Percentiles rank a stretch among this genome's conserved stretches.
Evolutionary conservation across 2,329 filamentous ascomycete genomes (phyloP).

Genomic region (Phialophora verrucosa): DNA sequence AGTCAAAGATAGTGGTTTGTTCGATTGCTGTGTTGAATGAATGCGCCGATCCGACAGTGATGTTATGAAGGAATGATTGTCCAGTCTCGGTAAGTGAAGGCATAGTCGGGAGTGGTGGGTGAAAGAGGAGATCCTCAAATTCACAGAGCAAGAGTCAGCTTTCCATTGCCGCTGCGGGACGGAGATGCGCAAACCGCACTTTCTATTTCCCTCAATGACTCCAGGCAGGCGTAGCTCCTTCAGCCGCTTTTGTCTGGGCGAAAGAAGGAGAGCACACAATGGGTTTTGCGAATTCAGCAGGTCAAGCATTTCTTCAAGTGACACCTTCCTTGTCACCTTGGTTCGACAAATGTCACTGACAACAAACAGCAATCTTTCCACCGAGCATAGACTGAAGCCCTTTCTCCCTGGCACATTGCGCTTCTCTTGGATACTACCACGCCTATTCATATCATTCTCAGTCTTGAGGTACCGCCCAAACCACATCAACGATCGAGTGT

Average conservation of each 20-base stretch:
- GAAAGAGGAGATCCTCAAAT: not conserved
- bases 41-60: constrained; percentile 5
- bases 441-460: not conserved
- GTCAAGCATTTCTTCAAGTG: not conserved
- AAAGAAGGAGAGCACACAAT: not conserved
- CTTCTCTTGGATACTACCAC: constrained; percentile 5
- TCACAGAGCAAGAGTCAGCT: not conserved
- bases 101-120: not conserved
- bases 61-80: constrained; percentile 12
- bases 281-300: not conserved
- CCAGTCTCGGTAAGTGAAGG: not conserved
- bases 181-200: not conserved
- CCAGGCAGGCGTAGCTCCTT: constrained; percentile 15
- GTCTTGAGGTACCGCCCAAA: not conserved
- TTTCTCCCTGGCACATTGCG: not conserved
- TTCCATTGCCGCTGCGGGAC: not conserved
- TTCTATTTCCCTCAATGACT: not conserved
- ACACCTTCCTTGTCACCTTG: not conserved
- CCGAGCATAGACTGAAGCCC: not conserved
- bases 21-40: constrained; percentile 21
- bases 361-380: not conserved
- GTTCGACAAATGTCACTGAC: not conserved
- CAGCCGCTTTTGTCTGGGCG: not conserved
- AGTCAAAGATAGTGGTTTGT: not conserved
- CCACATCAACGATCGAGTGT: not conserved